A percentile compares a stretch with the other conserved stretches of the same genome.
phyloP scores from a whole-genome alignment of 2,329 filamentous ascomycete species.

The Cyphellophora attinorum region DNA sequence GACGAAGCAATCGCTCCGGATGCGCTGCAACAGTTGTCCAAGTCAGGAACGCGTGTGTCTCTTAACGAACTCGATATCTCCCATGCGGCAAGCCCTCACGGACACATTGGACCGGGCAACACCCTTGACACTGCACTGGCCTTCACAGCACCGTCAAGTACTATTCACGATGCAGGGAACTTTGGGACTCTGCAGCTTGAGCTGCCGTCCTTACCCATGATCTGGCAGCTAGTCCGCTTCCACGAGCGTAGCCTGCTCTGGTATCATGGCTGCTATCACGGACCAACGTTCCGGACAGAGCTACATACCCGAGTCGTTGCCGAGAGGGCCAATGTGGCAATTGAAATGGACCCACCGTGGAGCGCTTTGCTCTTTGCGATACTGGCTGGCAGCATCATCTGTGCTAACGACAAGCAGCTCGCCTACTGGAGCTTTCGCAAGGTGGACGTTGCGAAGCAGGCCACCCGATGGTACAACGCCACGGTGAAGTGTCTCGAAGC shows the following conservation, averaged over 20 bases:
- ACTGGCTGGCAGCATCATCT: constrained; percentile 15
- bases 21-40: constrained; percentile 13
- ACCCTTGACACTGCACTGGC: no score
- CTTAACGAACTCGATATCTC: neutral
- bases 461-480: constrained; percentile 37
- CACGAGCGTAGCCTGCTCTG: constrained; percentile 13
- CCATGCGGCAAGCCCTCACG: neutral
- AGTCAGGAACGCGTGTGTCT: neutral
- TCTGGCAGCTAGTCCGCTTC: constrained; percentile 13
- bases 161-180: no score
- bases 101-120: neutral
- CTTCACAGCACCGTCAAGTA: no score
- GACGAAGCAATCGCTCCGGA: no score
- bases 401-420: constrained; percentile 7
- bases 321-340: constrained; percentile 5
- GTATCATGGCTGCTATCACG: constrained; percentile 16
- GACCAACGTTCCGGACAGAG: constrained; percentile 11
- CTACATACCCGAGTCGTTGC: constrained; percentile 5
- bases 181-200: constrained; percentile 11
- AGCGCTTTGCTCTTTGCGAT: constrained; percentile 16
- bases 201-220: constrained; percentile 9
- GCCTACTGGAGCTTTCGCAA: constrained; percentile 36
- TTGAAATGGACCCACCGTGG: constrained; percentile 10
- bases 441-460: constrained; percentile 31
- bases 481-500: constrained; percentile 35